Evolutionary conservation across 805 yeast species (phyloP).

Genomic region (Yamadazyma takamatsuzukensis): DNA sequence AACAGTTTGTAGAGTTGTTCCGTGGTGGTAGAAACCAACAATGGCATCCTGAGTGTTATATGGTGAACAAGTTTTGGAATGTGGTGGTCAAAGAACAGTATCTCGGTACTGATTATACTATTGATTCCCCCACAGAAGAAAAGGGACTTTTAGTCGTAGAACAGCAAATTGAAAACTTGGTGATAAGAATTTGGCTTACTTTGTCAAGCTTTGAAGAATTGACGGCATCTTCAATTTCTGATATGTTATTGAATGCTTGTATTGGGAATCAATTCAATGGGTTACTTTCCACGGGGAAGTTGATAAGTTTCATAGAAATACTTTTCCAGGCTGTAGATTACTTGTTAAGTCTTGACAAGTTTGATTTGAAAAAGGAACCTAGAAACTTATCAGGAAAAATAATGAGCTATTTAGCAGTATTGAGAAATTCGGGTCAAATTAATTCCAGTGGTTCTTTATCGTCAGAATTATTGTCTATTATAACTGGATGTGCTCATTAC

Average conservation of each 20-base stretch:
- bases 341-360: slow-evolving; percentile 22
- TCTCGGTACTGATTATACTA: slow-evolving; percentile 25
- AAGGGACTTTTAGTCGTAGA: slow-evolving; percentile 50
- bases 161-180: slow-evolving; percentile 53
- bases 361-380: slow-evolving; percentile 57
- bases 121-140: slow-evolving; percentile 1
- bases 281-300: slow-evolving; percentile 61
- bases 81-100: slow-evolving; percentile 66
- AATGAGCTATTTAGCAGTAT: slow-evolving; percentile 80
- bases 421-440: slow-evolving; percentile 55
- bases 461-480: slow-evolving; percentile 70
- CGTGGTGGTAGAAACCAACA: slow-evolving; percentile 90
- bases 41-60: slow-evolving; percentile 99
- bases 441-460: slow-evolving; percentile 47
- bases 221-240: slow-evolving; percentile 84
- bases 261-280: slow-evolving; percentile 68
- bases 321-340: slow-evolving; percentile 73
- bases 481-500: slow-evolving; percentile 90
- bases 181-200: slow-evolving; percentile 76
- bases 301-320: slow-evolving; percentile 71
- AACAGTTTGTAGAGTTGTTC: slow-evolving; percentile 89
- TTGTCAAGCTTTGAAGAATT: slow-evolving; percentile 87
- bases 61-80: slow-evolving; percentile 97
- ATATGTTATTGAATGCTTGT: slow-evolving; percentile 84
- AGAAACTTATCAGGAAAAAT: slow-evolving; percentile 84